Evolutionary conservation across 73 alveolate genomes (phyloP).

Genomic region (Blepharisma stoltei): DNA sequence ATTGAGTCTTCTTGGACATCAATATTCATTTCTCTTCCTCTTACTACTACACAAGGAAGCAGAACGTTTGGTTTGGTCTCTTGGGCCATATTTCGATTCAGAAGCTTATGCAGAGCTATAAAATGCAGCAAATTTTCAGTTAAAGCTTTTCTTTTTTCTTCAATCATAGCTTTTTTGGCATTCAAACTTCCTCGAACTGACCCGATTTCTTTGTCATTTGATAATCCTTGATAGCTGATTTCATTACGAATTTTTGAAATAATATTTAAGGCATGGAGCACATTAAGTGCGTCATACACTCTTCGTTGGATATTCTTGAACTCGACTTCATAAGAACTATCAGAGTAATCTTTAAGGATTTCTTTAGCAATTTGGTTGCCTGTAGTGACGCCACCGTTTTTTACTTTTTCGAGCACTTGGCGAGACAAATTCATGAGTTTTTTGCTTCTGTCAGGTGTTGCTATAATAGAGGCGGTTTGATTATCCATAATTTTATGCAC

Average conservation of each 20-base stretch:
- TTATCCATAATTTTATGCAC: too few species aligned
- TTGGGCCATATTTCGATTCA: too few species aligned
- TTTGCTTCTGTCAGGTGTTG: not conserved
- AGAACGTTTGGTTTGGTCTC: too few species aligned
- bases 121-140: too few species aligned
- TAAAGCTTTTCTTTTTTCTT: too few species aligned
- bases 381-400: not conserved
- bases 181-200: too few species aligned
- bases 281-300: slow-evolving; percentile 89
- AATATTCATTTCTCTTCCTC: too few species aligned
- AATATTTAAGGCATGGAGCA: slow-evolving; percentile 73
- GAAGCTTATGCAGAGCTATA: too few species aligned
- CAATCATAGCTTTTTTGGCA: too few species aligned
- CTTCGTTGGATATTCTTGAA: slow-evolving; percentile 84
- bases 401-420: not conserved
- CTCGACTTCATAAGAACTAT: slow-evolving; percentile 45
- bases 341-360: not conserved
- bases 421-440: not conserved
- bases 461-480: too few species aligned
- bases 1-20: too few species aligned
- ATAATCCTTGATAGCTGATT: slow-evolving; percentile 30
- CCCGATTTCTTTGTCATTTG: not conserved
- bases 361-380: slow-evolving; percentile 10
- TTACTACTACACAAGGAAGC: too few species aligned
- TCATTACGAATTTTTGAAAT: slow-evolving; percentile 59